Evolutionary conservation across 177 flowering plant genomes (phyloP).

Genomic region (Telopea speciosissima): DNA sequence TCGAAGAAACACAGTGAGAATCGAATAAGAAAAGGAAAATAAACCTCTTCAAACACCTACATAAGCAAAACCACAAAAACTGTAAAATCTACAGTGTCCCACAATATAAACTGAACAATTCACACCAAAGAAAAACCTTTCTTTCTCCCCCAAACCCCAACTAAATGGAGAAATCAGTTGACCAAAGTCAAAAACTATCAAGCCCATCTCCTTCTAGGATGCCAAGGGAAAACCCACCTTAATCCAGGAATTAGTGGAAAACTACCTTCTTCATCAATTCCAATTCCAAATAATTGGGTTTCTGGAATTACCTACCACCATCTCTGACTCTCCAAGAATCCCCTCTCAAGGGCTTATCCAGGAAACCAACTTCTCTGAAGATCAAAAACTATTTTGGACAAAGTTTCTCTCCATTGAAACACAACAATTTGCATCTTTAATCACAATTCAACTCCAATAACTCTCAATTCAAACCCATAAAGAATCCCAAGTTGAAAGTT

Average conservation of each 20-base stretch:
- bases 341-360: no score
- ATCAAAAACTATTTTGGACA: no score
- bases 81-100: background rate
- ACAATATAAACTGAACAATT: background rate
- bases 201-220: no score
- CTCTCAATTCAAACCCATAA: background rate
- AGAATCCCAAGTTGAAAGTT: background rate
- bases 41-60: background rate
- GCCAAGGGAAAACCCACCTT: no score
- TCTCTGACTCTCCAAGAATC: background rate
- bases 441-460: background rate
- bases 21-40: background rate
- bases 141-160: background rate
- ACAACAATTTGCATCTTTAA: background rate
- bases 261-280: background rate
- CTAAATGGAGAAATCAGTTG: background rate
- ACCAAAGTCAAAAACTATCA: no score
- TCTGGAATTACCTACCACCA: background rate
- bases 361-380: background rate
- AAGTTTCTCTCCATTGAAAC: background rate
- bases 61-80: background rate
- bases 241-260: background rate
- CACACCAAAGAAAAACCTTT: background rate
- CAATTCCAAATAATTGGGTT: background rate
- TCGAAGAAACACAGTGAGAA: background rate